Base-by-base conservation (phyloP, 2,329 filamentous ascomycete genomes). In the Microcera coccophila region DNA sequence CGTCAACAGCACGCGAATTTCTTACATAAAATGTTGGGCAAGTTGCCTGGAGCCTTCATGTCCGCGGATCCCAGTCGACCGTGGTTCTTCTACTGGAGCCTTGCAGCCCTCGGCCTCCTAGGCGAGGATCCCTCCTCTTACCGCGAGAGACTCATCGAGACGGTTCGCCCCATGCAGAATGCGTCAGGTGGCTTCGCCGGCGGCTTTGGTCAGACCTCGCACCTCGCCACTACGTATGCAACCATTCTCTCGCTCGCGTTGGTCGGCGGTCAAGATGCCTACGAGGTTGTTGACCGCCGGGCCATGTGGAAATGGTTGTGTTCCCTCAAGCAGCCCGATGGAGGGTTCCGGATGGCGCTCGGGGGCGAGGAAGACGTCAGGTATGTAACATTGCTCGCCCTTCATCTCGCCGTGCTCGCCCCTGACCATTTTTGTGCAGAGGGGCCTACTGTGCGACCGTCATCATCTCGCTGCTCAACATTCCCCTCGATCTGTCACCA, bases 71-170 rank as follows among this genome's bases (percentile, higher is more conserved):
- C 93, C 22, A 90, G 87, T 61, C 76, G 91, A 42, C 90, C 93
- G 9, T 98, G 93, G 93, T 79, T 95, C 59, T 76, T 95, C 51
- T 97, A 96, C 70, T 98, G 93, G 93, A 86, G 80, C 40, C 72
- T 97, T 41, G 80, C 84, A 24, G 89, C 80, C 3, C 72, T 98
- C 51, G 73, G 77, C 19, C 73, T 90, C 24, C 70, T 98, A 38
- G 90, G 88, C 36, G 81, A 90, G 60, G 87, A 95, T 62, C 72
- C 79, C 36, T 66, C 67, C 22, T 66, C 80, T 29, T 91, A 88
- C 64, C 79, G 84, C 42, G 71, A 85, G 51, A 75, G 78, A 67
- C 79, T 91, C 45, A 70, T 87, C 38, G 78, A 82, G 47, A 96
- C 90, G 5, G 83, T 93, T 38, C 76, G 75, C 36, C 81, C 87